phyloP scores from a whole-genome alignment of 2,329 filamentous ascomycete species.

The Epicoccum nigrum region DNA sequence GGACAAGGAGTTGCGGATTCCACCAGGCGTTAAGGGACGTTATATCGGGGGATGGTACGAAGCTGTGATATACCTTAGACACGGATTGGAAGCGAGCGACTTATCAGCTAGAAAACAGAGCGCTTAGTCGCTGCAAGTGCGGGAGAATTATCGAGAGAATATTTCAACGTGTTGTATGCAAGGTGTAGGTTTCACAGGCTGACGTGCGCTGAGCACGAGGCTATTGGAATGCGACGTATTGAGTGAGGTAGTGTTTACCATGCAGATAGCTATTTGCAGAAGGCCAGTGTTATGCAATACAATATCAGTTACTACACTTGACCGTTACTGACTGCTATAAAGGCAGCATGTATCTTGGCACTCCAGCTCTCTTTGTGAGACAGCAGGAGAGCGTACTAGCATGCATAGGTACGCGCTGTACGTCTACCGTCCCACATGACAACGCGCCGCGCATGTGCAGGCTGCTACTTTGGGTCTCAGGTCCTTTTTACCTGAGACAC shows the following conservation, averaged over 20 bases:
- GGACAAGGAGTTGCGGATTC: constrained; percentile 69
- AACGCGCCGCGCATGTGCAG: constrained; percentile 17
- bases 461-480: constrained; percentile 13
- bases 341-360: not conserved
- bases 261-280: not conserved
- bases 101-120: not conserved
- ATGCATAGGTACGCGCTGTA: constrained; percentile 8
- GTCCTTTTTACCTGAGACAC: constrained; percentile 5
- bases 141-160: constrained; percentile 8
- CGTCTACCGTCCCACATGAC: constrained; percentile 9
- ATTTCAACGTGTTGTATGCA: constrained; percentile 4
- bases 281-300: constrained; percentile 3
- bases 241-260: not conserved
- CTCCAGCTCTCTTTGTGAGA: not conserved
- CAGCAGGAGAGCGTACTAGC: not conserved
- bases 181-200: constrained; percentile 6
- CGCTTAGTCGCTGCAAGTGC: constrained; percentile 12
- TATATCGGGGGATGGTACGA: constrained; percentile 33
- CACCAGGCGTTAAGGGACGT: constrained; percentile 67
- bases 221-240: constrained; percentile 11
- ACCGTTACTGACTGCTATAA: too few relatives aligned
- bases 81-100: not conserved
- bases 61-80: constrained; percentile 24
- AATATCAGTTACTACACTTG: not conserved
- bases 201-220: not conserved